Conservation (phyloP, 345 rosid genomes). For the Abelmoschus esculentus region DNA sequence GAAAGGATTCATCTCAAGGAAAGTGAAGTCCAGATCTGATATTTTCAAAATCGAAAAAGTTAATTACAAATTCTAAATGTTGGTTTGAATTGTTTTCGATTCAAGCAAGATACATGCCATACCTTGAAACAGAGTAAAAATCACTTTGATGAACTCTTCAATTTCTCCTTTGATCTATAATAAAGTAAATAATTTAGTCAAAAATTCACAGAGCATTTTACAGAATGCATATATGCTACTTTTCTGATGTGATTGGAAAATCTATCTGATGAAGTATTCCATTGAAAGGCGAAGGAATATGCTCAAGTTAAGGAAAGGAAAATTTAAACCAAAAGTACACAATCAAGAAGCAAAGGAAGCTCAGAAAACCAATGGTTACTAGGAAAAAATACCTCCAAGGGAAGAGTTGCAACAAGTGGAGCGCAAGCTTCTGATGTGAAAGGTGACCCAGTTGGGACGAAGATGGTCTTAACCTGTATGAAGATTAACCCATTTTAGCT, state of each 20-base stretch:
- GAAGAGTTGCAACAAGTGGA: conserved; percentile 88
- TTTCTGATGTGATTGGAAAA: background rate
- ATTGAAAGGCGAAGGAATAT: background rate
- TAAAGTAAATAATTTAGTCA: background rate
- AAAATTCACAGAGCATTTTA: background rate
- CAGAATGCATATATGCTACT: background rate
- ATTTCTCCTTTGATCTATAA: conserved; percentile 57
- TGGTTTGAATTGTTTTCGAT: conserved; percentile 2
- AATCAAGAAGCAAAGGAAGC: conserved; percentile 3
- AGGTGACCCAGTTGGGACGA: conserved; percentile 59
- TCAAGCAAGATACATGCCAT: background rate
- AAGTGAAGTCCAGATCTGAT: conserved; percentile 90
- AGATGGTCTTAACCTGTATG: conserved; percentile 72
- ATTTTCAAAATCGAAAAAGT: conserved; percentile 10
- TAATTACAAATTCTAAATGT: conserved; percentile 6
- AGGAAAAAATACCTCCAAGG: conserved; percentile 63
- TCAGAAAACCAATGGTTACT: conserved; percentile 5
- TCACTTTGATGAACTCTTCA: conserved; percentile 61
- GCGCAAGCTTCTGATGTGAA: conserved; percentile 66
- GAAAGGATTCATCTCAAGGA: conserved; percentile 98
- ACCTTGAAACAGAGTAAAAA: conserved; percentile 83
- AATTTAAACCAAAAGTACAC: background rate
- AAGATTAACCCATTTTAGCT: conserved; percentile 9
- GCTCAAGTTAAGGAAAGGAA: conserved; percentile 1
- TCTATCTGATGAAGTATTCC: background rate